A percentile compares a stretch with the other conserved stretches of the same genome.
phyloP scores from a whole-genome alignment of 805 yeast species.

The Saccharomyces eubayanus region DNA sequence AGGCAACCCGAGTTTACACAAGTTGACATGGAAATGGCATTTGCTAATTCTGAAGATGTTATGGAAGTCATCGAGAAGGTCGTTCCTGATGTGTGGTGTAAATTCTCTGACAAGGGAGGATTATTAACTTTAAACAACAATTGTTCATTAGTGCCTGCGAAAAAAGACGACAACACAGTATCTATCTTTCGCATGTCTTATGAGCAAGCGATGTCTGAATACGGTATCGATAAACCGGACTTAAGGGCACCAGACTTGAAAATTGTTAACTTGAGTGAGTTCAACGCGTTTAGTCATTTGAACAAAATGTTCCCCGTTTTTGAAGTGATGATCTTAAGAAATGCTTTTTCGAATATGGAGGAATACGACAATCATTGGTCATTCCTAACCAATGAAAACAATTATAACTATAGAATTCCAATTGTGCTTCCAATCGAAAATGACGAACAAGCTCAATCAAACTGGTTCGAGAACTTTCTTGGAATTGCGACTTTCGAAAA shows the following conservation, averaged over 20 bases:
- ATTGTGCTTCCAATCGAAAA: conserved; percentile 42
- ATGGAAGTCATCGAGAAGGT: conserved; percentile 52
- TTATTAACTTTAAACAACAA: conserved; percentile 27
- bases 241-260: conserved; percentile 50
- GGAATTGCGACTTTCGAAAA: conserved; percentile 30
- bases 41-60: conserved; percentile 62
- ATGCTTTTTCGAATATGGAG: conserved; percentile 33
- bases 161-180: conserved; percentile 9
- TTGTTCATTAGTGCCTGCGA: conserved; percentile 16
- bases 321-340: conserved; percentile 61
- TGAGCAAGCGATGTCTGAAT: conserved; percentile 56
- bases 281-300: conserved; percentile 29
- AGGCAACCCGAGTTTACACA: conserved; percentile 98
- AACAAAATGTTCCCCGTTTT: conserved; percentile 52
- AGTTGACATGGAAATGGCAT: conserved; percentile 90
- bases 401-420: conserved; percentile 54
- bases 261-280: conserved; percentile 41
- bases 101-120: conserved; percentile 27
- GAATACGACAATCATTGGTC: conserved; percentile 30
- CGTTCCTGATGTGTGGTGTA: conserved; percentile 48
- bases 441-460: conserved; percentile 29
- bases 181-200: conserved; percentile 48
- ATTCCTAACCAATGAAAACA: conserved; percentile 32
- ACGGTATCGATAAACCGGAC: conserved; percentile 95
- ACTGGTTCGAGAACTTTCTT: conserved; percentile 38